phyloP scores from a whole-genome alignment of 2,329 filamentous ascomycete species.

The Trichoderma pleuroti region DNA sequence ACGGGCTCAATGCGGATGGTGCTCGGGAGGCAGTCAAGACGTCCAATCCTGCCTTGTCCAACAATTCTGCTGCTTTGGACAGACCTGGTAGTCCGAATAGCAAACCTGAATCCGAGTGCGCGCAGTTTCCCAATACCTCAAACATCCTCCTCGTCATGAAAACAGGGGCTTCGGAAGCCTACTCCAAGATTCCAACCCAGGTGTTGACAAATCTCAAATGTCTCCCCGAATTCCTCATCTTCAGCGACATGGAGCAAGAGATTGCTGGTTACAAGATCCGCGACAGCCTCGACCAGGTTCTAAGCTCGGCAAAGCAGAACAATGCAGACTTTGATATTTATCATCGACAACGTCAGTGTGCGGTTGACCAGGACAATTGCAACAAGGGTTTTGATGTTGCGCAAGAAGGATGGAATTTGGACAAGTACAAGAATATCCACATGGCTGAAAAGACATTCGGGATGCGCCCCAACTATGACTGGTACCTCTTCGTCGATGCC shows the following conservation, averaged over 20 bases:
- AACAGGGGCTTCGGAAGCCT: slow-evolving; percentile 55
- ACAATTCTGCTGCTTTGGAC: neutral
- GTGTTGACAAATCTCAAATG: slow-evolving; percentile 51
- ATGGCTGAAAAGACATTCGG: slow-evolving; percentile 54
- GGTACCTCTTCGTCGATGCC: slow-evolving; percentile 59
- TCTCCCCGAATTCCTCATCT: slow-evolving; percentile 51
- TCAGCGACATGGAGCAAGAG: slow-evolving; percentile 52
- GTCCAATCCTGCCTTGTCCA: neutral
- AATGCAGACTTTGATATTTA: slow-evolving; percentile 52
- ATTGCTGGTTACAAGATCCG: slow-evolving; percentile 44
- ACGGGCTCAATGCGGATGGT: neutral
- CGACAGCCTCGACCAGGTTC: slow-evolving; percentile 46
- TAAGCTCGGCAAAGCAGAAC: slow-evolving; percentile 40
- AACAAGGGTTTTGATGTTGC: slow-evolving; percentile 30
- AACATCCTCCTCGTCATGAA: slow-evolving; percentile 53
- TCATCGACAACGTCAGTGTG: slow-evolving; percentile 43
- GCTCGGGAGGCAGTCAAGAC: neutral
- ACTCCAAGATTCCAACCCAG: slow-evolving; percentile 50
- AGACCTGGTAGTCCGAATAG: neutral
- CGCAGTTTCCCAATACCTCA: slow-evolving; percentile 42
- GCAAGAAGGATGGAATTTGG: slow-evolving; percentile 48
- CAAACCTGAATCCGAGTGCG: slow-evolving; percentile 31
- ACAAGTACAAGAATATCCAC: slow-evolving; percentile 62
- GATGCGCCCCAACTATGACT: slow-evolving; percentile 50
- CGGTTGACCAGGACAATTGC: slow-evolving; percentile 44